phyloP scores from a whole-genome alignment of 495 filamentous ascomycete species.

The Lasiosphaeria hispida region DNA sequence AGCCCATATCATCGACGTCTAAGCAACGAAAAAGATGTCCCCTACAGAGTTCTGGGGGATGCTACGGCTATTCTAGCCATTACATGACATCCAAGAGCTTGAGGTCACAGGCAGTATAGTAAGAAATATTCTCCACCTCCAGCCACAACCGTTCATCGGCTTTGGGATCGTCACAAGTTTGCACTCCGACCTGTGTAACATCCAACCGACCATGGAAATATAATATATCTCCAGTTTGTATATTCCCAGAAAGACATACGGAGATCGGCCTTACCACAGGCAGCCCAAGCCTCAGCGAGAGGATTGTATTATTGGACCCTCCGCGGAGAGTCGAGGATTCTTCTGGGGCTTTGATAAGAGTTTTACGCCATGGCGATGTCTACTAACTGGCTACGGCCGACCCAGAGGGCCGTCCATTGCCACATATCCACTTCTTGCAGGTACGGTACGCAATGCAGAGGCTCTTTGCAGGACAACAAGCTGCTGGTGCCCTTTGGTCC shows the following conservation, averaged over 20 bases:
- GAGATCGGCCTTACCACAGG: conserved; percentile 4
- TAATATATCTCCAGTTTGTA: conserved; percentile 9
- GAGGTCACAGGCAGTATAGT: not conserved
- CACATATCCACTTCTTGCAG: not conserved
- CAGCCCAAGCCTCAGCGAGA: not conserved
- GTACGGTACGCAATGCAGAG: not conserved
- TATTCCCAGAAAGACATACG: conserved; percentile 9
- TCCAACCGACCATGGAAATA: not conserved
- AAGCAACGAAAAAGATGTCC: not conserved
- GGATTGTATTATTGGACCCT: not conserved
- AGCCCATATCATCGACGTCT: not conserved
- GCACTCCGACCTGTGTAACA: conserved; percentile 1
- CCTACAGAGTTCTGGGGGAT: not conserved
- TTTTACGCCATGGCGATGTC: conserved; percentile 6
- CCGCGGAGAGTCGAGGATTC: conserved; percentile 1
- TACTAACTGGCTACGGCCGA: conserved; percentile 6
- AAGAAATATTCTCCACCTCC: not conserved
- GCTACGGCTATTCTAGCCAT: not conserved
- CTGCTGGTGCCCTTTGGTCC: conserved; percentile 4
- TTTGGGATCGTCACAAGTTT: conserved; percentile 1
- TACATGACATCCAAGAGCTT: not conserved
- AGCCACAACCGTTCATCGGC: conserved; percentile 1
- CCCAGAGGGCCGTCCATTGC: not conserved
- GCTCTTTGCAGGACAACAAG: conserved; percentile 6
- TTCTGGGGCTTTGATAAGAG: not conserved